Percentiles rank a stretch among this genome's conserved stretches.
phyloP scores from a whole-genome alignment of 495 filamentous ascomycete genomes.

The Umbilicaria muhlenbergii region DNA sequence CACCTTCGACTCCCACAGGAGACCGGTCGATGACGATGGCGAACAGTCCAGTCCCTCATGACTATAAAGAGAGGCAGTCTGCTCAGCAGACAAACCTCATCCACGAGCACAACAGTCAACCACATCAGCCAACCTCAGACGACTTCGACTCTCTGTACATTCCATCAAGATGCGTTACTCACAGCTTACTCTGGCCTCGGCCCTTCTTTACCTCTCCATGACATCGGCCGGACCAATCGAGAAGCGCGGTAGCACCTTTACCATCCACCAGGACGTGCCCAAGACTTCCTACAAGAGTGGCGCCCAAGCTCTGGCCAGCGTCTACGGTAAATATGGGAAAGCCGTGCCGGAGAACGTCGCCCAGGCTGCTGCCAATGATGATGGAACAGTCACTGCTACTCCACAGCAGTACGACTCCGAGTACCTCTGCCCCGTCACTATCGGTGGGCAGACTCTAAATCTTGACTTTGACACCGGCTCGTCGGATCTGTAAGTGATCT shows the following conservation, averaged over 20 bases:
- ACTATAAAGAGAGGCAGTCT: too few relatives aligned
- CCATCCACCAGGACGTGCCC: conserved; percentile 22
- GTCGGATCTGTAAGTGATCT: conserved; percentile 49
- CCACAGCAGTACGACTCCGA: conserved; percentile 44
- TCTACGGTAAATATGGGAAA: conserved; percentile 29
- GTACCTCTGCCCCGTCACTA: conserved; percentile 50
- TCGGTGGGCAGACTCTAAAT: conserved; percentile 47
- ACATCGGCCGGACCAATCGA: too few relatives aligned
- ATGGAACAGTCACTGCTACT: conserved; percentile 31
- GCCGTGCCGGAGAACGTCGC: conserved; percentile 25
- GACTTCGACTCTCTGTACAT: too few relatives aligned
- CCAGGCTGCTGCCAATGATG: conserved; percentile 26
- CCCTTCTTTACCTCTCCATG: too few relatives aligned
- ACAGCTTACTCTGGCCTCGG: too few relatives aligned
- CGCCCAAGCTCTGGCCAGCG: conserved; percentile 24
- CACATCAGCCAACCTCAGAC: too few relatives aligned
- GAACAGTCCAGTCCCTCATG: too few relatives aligned
- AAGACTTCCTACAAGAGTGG: conserved; percentile 23
- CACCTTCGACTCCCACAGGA: too few relatives aligned
- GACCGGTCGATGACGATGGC: too few relatives aligned
- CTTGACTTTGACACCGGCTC: conserved; percentile 66
- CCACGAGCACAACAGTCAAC: too few relatives aligned
- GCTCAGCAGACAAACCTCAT: too few relatives aligned
- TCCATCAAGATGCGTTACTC: too few relatives aligned
- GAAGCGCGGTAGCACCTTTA: conserved; percentile 16